Evolutionary conservation across 345 rosid genomes (phyloP).

Genomic region (Trapa incisa): DNA sequence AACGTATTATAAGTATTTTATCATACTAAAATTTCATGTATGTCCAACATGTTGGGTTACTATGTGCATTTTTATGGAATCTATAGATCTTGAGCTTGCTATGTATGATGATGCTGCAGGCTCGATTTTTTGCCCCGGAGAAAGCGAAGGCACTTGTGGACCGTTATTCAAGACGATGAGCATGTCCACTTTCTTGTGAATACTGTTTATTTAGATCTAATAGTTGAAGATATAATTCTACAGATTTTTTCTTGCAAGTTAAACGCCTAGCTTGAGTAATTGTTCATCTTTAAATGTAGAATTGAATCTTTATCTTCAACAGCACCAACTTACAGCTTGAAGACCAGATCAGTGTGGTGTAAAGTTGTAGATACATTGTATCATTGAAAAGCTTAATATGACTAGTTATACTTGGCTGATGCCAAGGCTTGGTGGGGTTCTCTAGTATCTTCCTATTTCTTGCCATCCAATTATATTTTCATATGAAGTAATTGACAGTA

Average conservation of each 20-base stretch:
- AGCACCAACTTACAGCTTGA: not conserved
- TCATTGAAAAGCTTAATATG: too few relatives aligned
- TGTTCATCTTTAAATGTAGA: too few relatives aligned
- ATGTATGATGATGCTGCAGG: slow-evolving; percentile 29
- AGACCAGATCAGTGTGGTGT: not conserved
- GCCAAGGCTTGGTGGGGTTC: too few relatives aligned
- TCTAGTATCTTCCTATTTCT: too few relatives aligned
- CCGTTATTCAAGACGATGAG: slow-evolving; percentile 55
- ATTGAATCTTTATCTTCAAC: too few relatives aligned
- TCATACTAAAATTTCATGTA: not conserved
- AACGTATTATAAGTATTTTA: not conserved
- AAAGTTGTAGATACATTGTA: too few relatives aligned
- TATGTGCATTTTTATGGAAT: not conserved
- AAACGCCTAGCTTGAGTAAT: too few relatives aligned
- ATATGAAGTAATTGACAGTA: too few relatives aligned
- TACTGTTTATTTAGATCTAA: not conserved
- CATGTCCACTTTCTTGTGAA: not conserved
- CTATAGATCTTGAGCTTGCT: slow-evolving; percentile 1
- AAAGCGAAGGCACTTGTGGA: slow-evolving; percentile 79
- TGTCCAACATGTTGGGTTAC: not conserved
- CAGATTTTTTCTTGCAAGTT: too few relatives aligned
- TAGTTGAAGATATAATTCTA: too few relatives aligned
- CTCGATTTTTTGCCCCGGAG: slow-evolving; percentile 85
- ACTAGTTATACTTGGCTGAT: too few relatives aligned
- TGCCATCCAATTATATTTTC: too few relatives aligned